Conservation (phyloP, 257 asterid species). For the Solanum chmielewskii region DNA sequence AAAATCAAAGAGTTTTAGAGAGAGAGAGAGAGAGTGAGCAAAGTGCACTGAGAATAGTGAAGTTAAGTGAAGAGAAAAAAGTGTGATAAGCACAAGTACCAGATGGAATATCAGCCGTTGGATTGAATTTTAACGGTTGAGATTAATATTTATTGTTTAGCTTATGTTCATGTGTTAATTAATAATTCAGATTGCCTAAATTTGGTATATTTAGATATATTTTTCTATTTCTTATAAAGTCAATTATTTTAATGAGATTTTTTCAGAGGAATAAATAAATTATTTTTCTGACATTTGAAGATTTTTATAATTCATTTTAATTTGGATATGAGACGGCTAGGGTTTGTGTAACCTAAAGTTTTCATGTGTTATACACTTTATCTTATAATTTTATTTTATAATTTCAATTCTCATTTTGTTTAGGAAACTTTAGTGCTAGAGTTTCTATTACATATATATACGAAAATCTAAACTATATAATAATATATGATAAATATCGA, state of each 20-base stretch:
- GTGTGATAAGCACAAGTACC: constrained; percentile 4
- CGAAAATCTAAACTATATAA: neutral
- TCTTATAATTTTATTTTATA: neutral
- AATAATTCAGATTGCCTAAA: neutral
- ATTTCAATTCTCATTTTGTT: neutral
- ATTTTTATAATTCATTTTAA: neutral
- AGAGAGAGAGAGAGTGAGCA: neutral
- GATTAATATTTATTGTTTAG: neutral
- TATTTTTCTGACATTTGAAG: neutral
- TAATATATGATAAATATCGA: neutral
- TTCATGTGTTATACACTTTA: neutral
- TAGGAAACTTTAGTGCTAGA: neutral
- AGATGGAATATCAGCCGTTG: neutral
- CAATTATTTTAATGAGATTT: neutral
- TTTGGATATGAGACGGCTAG: neutral
- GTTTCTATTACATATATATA: neutral
- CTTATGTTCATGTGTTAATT: neutral
- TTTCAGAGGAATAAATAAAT: neutral
- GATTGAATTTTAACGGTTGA: constrained; percentile 9
- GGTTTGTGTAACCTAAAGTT: neutral
- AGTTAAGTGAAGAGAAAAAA: neutral
- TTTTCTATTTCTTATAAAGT: neutral
- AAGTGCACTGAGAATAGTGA: constrained; percentile 14
- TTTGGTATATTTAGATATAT: neutral
- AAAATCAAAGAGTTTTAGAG: neutral